These are phyloP conservation scores for Yamadazyma aaseri DNA, from an alignment of 1,139 yeast genomes.

Conservation along the genomic window DNA sequence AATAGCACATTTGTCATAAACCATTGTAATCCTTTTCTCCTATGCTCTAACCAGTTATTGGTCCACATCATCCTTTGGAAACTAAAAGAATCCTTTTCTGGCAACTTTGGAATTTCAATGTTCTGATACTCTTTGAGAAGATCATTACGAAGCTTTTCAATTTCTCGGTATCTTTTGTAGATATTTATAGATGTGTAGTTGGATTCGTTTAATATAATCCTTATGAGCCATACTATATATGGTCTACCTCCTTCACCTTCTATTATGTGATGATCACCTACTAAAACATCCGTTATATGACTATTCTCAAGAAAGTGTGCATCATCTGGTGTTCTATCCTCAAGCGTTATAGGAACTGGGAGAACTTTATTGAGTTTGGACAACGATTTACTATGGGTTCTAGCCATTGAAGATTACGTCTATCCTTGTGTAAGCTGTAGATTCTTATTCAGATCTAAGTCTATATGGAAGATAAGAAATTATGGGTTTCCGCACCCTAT, in stretches of 20 bases:
- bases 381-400: conserved; percentile 19
- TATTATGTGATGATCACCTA: conserved; percentile 39
- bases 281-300: conserved; percentile 38
- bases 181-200: conserved; percentile 48
- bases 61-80: conserved; percentile 48
- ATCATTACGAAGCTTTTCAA: conserved; percentile 46
- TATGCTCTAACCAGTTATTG: conserved; percentile 51
- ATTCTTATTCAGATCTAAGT: too few relatives aligned
- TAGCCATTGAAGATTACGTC: too few relatives aligned
- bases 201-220: conserved; percentile 42
- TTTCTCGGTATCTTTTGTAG: conserved; percentile 66
- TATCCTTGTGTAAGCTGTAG: too few relatives aligned
- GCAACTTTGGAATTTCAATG: conserved; percentile 58
- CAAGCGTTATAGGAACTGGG: conserved; percentile 39
- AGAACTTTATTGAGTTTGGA: conserved; percentile 32
- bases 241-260: conserved; percentile 39
- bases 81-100: conserved; percentile 57
- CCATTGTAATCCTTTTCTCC: conserved; percentile 73
- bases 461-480: too few relatives aligned
- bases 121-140: conserved; percentile 36
- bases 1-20: conserved; percentile 66
- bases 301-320: conserved; percentile 17
- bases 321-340: conserved; percentile 15
- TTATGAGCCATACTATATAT: conserved; percentile 50
- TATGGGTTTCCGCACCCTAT: too few relatives aligned